phyloP scores from a whole-genome alignment of 2,329 filamentous ascomycete genomes.

The Xylariaceae sp. region DNA sequence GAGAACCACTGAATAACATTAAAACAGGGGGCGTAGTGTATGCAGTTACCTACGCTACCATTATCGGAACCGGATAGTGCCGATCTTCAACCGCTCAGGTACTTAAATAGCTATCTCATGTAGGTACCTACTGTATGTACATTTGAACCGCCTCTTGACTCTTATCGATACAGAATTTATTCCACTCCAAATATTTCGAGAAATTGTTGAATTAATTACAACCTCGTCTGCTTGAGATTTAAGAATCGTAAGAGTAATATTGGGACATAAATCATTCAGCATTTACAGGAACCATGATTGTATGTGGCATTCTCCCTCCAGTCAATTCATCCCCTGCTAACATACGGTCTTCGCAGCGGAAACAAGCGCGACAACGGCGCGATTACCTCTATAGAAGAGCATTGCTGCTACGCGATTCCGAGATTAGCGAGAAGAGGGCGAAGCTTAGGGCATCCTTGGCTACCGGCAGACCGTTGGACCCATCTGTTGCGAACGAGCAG shows the following conservation, averaged over 20 bases:
- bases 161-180: background rate
- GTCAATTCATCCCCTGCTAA: constrained; percentile 17
- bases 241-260: background rate
- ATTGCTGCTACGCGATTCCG: constrained; percentile 83
- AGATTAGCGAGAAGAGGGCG: constrained; percentile 88
- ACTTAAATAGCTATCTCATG: no score
- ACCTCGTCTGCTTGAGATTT: no score
- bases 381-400: constrained; percentile 93
- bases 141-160: background rate
- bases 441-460: constrained; percentile 86
- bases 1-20: no score
- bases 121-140: no score
- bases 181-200: background rate
- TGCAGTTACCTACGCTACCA: background rate
- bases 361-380: constrained; percentile 76
- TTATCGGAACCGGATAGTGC: background rate
- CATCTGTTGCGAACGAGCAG: constrained; percentile 84
- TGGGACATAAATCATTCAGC: background rate
- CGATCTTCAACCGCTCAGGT: background rate
- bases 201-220: no score
- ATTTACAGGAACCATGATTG: constrained; percentile 25
- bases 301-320: constrained; percentile 5
- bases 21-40: no score
- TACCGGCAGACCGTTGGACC: constrained; percentile 82
- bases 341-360: constrained; percentile 47